These are phyloP conservation scores for Jatropha multifida DNA, from an alignment of 441 rosid species.

Conservation along the genomic window DNA sequence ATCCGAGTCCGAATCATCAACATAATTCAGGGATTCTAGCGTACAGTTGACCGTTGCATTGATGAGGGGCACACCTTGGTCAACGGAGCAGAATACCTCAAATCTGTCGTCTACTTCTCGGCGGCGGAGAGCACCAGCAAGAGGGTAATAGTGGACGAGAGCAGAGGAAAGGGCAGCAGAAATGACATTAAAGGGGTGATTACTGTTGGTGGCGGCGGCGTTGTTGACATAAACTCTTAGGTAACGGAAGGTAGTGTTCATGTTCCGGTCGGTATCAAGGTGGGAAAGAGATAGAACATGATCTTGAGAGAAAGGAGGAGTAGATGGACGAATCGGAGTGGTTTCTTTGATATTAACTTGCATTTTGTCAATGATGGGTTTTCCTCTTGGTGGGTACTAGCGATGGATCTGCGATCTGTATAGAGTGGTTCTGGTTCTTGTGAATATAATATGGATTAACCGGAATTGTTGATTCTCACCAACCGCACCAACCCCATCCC, in stretches of 20 bases:
- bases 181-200: conserved; percentile 45
- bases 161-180: conserved; percentile 59
- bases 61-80: conserved; percentile 59
- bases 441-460: background rate
- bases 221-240: conserved; percentile 54
- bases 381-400: background rate
- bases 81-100: conserved; percentile 37
- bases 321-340: conserved; percentile 44
- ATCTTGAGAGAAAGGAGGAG: conserved; percentile 41
- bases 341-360: conserved; percentile 47
- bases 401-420: conserved; percentile 3
- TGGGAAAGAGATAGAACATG: conserved; percentile 63
- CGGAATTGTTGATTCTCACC: conserved; percentile 2
- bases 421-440: background rate
- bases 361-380: conserved; percentile 27
- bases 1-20: conserved; percentile 54
- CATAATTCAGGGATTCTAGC: conserved; percentile 47
- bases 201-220: conserved; percentile 19
- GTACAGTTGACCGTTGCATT: conserved; percentile 57
- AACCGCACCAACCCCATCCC: background rate
- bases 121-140: conserved; percentile 57
- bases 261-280: conserved; percentile 73
- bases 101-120: conserved; percentile 35
- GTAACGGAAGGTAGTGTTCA: conserved; percentile 70
- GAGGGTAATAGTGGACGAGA: conserved; percentile 67